Conservation (phyloP, 805 yeast genomes). For the Novakomyces olei region DNA sequence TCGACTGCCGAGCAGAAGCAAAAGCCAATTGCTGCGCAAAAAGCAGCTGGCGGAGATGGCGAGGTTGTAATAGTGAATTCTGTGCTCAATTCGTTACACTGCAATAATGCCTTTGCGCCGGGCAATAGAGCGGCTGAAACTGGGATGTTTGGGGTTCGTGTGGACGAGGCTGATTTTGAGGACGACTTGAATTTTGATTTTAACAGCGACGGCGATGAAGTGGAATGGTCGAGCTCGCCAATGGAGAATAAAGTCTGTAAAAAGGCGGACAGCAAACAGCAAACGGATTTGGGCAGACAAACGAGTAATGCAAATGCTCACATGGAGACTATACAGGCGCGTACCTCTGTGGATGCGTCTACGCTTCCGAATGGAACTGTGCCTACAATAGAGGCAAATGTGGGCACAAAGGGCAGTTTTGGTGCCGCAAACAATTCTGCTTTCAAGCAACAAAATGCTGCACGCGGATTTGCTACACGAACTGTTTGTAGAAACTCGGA, state of each 20-base stretch:
- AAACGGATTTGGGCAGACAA: neutral
- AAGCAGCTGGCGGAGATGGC: too few relatives aligned
- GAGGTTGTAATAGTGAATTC: too few relatives aligned
- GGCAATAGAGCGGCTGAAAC: too few relatives aligned
- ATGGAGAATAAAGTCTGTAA: neutral
- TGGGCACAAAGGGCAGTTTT: too few relatives aligned
- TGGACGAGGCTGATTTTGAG: slow-evolving; percentile 4
- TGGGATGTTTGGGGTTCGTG: neutral
- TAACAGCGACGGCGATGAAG: neutral
- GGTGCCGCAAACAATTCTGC: too few relatives aligned
- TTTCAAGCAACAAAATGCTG: too few relatives aligned
- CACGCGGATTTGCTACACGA: too few relatives aligned
- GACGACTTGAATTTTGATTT: slow-evolving; percentile 1
- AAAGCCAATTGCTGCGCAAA: too few relatives aligned
- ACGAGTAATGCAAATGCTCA: neutral
- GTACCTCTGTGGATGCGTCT: neutral
- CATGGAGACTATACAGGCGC: neutral
- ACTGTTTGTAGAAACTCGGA: too few relatives aligned
- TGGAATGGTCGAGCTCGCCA: slow-evolving; percentile 1
- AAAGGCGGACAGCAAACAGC: neutral
- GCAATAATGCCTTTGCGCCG: too few relatives aligned
- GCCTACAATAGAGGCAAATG: neutral
- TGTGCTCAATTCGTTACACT: too few relatives aligned
- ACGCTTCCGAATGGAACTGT: neutral
- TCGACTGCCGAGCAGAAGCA: too few relatives aligned